These are phyloP conservation scores for Penicillium dipodomyicola DNA, from an alignment of 495 filamentous ascomycete genomes.

Conservation along the genomic window DNA sequence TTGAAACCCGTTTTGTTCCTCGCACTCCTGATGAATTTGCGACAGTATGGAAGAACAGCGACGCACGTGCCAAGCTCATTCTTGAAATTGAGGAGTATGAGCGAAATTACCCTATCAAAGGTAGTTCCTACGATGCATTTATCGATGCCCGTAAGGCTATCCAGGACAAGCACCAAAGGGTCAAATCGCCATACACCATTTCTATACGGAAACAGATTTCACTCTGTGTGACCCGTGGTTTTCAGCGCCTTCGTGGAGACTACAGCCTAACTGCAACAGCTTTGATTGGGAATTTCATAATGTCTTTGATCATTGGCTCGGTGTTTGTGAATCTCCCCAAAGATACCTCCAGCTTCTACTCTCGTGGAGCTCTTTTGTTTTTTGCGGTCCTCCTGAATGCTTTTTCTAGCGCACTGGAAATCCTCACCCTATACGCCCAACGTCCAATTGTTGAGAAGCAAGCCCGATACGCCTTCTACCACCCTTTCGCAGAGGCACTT, in stretches of 20 bases:
- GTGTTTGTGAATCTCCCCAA: slow-evolving; percentile 65
- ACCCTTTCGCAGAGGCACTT: slow-evolving; percentile 55
- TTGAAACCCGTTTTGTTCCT: slow-evolving; percentile 55
- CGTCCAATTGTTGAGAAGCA: slow-evolving; percentile 60
- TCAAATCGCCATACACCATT: not conserved
- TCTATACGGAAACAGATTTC: not conserved
- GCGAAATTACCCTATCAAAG: slow-evolving; percentile 17
- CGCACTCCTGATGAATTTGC: slow-evolving; percentile 67
- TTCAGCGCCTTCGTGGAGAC: not conserved
- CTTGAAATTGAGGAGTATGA: slow-evolving; percentile 46
- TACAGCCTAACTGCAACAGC: slow-evolving; percentile 52
- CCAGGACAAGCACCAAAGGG: not conserved
- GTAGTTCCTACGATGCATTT: slow-evolving; percentile 38
- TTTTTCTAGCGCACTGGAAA: slow-evolving; percentile 50
- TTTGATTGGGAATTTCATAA: slow-evolving; percentile 66
- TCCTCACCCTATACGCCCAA: slow-evolving; percentile 54
- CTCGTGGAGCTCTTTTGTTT: slow-evolving; percentile 70
- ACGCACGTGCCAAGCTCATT: slow-evolving; percentile 42
- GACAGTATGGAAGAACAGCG: slow-evolving; percentile 52
- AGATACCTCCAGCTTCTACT: slow-evolving; percentile 27
- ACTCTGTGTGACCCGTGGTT: not conserved
- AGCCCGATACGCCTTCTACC: slow-evolving; percentile 56
- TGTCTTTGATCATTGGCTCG: slow-evolving; percentile 76
- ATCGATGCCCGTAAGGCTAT: slow-evolving; percentile 38
- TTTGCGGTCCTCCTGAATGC: slow-evolving; percentile 71